phyloP scores from a whole-genome alignment of 345 rosid genomes.

The Cardamine occulta region DNA sequence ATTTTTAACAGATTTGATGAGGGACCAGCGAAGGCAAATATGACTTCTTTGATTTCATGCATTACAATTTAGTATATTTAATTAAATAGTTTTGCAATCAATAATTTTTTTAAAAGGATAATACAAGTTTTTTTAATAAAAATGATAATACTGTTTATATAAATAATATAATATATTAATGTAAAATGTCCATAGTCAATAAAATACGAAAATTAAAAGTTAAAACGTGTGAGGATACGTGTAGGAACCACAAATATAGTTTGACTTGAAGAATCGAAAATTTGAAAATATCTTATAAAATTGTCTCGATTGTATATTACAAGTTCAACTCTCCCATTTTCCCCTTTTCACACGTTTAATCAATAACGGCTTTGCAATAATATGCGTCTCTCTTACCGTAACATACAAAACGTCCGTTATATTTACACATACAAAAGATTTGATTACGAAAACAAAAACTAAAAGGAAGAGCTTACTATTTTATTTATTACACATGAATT shows the following conservation, averaged over 20 bases:
- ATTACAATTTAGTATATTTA: neutral
- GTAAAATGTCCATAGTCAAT: conserved; percentile 26
- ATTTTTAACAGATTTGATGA: neutral
- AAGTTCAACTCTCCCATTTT: conserved; percentile 13
- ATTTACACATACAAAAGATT: neutral
- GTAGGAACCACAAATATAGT: conserved; percentile 18
- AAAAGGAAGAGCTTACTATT: neutral
- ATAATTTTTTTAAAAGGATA: neutral
- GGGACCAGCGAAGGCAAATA: no score
- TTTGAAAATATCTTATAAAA: conserved; percentile 26
- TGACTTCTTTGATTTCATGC: no score
- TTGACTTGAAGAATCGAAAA: conserved; percentile 27
- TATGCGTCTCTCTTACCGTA: neutral
- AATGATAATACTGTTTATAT: neutral
- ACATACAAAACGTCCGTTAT: conserved; percentile 14
- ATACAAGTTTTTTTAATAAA: neutral
- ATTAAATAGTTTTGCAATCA: neutral
- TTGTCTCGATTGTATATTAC: conserved; percentile 6
- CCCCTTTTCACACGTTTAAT: conserved; percentile 30
- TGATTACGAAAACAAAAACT: neutral
- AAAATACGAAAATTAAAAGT: conserved; percentile 6
- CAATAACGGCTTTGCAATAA: neutral
- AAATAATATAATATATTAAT: conserved; percentile 1
- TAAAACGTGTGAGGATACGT: conserved; percentile 28
- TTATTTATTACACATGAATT: neutral